Evolutionary conservation across 108 stramenopile species (phyloP), one percentile per base, ranked within the genome.

Genomic region (Nitzschia sp.): DNA sequence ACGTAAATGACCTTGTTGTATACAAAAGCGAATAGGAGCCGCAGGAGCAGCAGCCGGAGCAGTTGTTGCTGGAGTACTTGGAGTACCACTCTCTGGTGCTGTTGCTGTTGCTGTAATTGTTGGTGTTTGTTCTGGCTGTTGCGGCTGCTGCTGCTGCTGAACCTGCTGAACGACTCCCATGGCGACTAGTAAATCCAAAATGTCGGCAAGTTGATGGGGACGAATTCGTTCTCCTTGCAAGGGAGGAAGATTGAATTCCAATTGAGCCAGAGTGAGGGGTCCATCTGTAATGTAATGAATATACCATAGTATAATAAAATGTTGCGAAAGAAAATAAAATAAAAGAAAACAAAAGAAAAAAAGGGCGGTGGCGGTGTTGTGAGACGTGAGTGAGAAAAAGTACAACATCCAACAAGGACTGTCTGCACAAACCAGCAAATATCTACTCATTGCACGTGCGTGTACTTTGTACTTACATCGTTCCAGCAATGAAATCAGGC

Each of bases 221-320:
- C 30, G 53, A n/a, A 67, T 19, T 11, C 35, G 35, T 55, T 55
- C 66, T 38, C 36, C 53, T 26, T 55, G 58, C 23, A 71, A 16
- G 4, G 72, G 63, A 33, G 78, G 78, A 25, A 79, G n/a, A 45
- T 79, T 79, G 56, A 67, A 73, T 50, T 79, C 78, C 23, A 79
- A 25, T 64, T 79, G 78, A 23, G 57, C 55, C 19, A 69, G 31
- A 21, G 78, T 69, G 23, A 79, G 48, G 17, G 78, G 78, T 5
- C 78, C 78, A 41, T 71, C 76, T 77, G 46, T 44, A 29, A 1
- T 41, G 38, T 9, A 50, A 52, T 58, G 19, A 23, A 44, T 26
- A 6, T 25, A 44, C 15, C 41, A 44, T 44, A 44, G 15, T 44
- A 15, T 13, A 13, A 15, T 44, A 44, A 9, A 47, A 28, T 9